phyloP scores from a whole-genome alignment of 2,329 filamentous ascomycete genomes.

The Phialophora macrospora region DNA sequence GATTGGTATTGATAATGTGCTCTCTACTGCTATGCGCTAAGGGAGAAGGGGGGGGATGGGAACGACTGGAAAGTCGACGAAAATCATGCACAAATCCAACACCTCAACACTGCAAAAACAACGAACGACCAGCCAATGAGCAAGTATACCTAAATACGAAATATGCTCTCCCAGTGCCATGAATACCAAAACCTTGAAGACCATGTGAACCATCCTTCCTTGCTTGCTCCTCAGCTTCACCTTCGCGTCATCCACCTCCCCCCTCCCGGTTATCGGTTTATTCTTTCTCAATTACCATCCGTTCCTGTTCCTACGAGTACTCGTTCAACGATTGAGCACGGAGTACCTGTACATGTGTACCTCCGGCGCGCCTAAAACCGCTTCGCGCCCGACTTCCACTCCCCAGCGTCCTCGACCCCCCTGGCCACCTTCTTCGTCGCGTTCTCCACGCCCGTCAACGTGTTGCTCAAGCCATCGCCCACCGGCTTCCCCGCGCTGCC shows the following conservation, averaged over 20 bases:
- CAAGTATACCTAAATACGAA: no score
- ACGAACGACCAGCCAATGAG: no score
- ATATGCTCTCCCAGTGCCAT: neutral
- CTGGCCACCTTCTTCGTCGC: slow-evolving; percentile 56
- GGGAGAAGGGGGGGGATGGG: no score
- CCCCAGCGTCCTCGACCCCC: slow-evolving; percentile 63
- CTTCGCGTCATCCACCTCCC: neutral
- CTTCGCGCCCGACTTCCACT: slow-evolving; percentile 51
- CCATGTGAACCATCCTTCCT: neutral
- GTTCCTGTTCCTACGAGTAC: no score
- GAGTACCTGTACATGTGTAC: no score
- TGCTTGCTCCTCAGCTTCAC: neutral
- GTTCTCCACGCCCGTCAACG: slow-evolving; percentile 60
- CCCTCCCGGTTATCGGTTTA: neutral
- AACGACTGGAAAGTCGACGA: no score
- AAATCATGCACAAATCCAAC: no score
- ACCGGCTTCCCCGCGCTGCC: slow-evolving; percentile 61
- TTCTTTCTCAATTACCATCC: neutral
- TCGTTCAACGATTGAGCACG: no score
- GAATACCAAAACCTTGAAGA: neutral
- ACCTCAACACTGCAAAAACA: no score
- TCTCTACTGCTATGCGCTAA: no score
- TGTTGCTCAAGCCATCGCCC: slow-evolving; percentile 60
- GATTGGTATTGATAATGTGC: slow-evolving; percentile 61
- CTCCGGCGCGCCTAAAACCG: slow-evolving; percentile 7